phyloP scores from a whole-genome alignment of 768 basidiomycete species.

The Nevesoporus exiguus region DNA sequence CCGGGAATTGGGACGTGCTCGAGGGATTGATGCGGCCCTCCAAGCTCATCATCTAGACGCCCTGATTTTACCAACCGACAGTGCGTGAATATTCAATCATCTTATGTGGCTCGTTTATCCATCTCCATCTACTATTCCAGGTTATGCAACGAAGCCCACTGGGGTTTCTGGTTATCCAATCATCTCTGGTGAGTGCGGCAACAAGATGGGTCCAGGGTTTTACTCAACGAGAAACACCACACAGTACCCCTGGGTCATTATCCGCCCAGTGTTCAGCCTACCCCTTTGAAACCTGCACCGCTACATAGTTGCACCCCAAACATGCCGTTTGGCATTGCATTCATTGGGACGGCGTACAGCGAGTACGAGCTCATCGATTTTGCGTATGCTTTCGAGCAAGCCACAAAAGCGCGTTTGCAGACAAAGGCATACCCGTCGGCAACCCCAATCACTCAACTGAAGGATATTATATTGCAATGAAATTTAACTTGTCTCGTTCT shows the following conservation, averaged over 20 bases:
- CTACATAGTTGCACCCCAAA: slow-evolving; percentile 36
- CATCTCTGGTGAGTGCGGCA: slow-evolving; percentile 48
- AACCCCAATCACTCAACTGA: slow-evolving; percentile 52
- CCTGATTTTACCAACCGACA: slow-evolving; percentile 45
- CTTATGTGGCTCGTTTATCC: not conserved
- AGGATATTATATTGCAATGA: slow-evolving; percentile 30
- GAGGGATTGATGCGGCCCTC: slow-evolving; percentile 54
- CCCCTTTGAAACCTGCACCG: slow-evolving; percentile 42
- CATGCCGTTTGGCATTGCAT: slow-evolving; percentile 59
- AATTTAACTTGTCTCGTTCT: not conserved
- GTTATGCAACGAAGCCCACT: slow-evolving; percentile 31
- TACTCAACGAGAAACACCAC: slow-evolving; percentile 2
- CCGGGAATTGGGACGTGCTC: slow-evolving; percentile 46
- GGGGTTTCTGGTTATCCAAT: slow-evolving; percentile 68
- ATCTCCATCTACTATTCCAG: slow-evolving; percentile 11
- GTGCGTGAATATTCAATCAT: slow-evolving; percentile 16
- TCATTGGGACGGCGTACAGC: slow-evolving; percentile 59
- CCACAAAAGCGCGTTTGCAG: slow-evolving; percentile 49
- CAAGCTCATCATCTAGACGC: slow-evolving; percentile 48
- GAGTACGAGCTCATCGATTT: slow-evolving; percentile 56
- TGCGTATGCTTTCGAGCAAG: slow-evolving; percentile 66
- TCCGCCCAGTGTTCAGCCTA: slow-evolving; percentile 42
- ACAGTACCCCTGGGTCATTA: slow-evolving; percentile 60
- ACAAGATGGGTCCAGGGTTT: not conserved
- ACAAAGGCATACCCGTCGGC: slow-evolving; percentile 50